phyloP scores from a whole-genome alignment of 2,329 filamentous ascomycete genomes.

The Alternaria brassicae region DNA sequence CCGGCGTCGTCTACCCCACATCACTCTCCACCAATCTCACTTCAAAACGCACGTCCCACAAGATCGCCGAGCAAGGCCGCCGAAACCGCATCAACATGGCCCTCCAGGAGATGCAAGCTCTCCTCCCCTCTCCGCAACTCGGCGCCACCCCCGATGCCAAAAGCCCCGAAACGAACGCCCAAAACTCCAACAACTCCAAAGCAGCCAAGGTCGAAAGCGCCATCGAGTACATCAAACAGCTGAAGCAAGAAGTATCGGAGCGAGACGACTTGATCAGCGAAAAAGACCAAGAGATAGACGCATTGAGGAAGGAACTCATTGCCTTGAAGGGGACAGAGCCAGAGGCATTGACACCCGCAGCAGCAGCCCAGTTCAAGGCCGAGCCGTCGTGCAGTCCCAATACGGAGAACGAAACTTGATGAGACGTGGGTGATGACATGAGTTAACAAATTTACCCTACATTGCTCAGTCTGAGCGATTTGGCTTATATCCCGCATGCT shows the following conservation, averaged over 20 bases:
- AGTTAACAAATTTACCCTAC: not conserved
- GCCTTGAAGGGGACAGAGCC: conserved; percentile 34
- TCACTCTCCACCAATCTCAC: conserved; percentile 92
- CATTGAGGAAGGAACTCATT: conserved; percentile 59
- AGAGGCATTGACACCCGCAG: conserved; percentile 14
- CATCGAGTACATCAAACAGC: conserved; percentile 89
- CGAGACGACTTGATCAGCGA: conserved; percentile 69
- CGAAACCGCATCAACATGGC: conserved; percentile 95
- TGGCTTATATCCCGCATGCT: not conserved
- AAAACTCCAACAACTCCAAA: conserved; percentile 69
- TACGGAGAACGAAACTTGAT: conserved; percentile 23
- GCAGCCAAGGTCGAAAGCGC: conserved; percentile 97
- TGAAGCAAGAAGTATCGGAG: conserved; percentile 75
- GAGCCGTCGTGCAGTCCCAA: conserved; percentile 23
- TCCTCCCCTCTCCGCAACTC: conserved; percentile 70
- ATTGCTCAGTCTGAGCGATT: not conserved
- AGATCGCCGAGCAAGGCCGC: conserved; percentile 95
- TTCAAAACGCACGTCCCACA: conserved; percentile 96
- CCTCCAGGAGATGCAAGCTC: conserved; percentile 84
- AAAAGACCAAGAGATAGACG: conserved; percentile 67
- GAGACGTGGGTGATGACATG: not conserved
- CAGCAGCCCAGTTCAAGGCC: conserved; percentile 18
- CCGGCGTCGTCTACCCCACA: conserved; percentile 88
- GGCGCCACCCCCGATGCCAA: conserved; percentile 36
- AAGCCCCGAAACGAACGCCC: conserved; percentile 48